Conservation (phyloP, 176 grass and related monocot species). For the Tillandsia leiboldiana region DNA sequence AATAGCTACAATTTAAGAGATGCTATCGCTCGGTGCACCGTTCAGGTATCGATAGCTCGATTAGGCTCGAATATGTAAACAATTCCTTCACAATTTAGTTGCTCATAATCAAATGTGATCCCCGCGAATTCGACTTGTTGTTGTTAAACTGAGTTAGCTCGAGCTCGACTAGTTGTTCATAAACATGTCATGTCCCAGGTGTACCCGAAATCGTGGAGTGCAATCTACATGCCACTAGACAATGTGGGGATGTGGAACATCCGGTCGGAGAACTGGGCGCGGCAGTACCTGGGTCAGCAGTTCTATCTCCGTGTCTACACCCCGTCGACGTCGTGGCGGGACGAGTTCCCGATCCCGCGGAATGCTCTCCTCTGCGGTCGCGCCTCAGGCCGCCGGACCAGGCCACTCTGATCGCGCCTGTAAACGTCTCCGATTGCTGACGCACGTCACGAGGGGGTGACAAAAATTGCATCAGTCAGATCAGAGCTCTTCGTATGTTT, state of each 20-base stretch:
- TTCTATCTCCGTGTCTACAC: slow-evolving; percentile 87
- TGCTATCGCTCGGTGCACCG: slow-evolving; percentile 61
- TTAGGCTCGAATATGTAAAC: background rate
- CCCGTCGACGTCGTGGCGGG: slow-evolving; percentile 65
- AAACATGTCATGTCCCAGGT: slow-evolving; percentile 33
- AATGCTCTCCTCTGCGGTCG: slow-evolving; percentile 85
- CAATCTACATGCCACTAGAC: slow-evolving; percentile 82
- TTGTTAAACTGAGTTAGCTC: no score
- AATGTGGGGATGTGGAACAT: slow-evolving; percentile 95
- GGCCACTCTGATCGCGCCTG: slow-evolving; percentile 34
- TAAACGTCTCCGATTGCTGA: background rate
- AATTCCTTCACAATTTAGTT: no score
- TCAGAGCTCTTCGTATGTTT: background rate
- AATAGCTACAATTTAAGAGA: slow-evolving; percentile 71
- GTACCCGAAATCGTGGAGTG: slow-evolving; percentile 77
- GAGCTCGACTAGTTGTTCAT: no score
- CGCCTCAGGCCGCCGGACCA: slow-evolving; percentile 50
- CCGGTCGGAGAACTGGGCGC: slow-evolving; percentile 66
- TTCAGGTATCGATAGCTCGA: slow-evolving; percentile 38
- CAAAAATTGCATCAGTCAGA: background rate
- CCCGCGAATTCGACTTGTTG: no score
- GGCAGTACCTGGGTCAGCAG: slow-evolving; percentile 85
- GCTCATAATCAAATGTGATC: no score
- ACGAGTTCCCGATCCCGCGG: slow-evolving; percentile 75
- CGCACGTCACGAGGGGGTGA: slow-evolving; percentile 63